Evolutionary conservation across 768 basidiomycete species (phyloP).

Genomic region (Psilocybe cubensis): DNA sequence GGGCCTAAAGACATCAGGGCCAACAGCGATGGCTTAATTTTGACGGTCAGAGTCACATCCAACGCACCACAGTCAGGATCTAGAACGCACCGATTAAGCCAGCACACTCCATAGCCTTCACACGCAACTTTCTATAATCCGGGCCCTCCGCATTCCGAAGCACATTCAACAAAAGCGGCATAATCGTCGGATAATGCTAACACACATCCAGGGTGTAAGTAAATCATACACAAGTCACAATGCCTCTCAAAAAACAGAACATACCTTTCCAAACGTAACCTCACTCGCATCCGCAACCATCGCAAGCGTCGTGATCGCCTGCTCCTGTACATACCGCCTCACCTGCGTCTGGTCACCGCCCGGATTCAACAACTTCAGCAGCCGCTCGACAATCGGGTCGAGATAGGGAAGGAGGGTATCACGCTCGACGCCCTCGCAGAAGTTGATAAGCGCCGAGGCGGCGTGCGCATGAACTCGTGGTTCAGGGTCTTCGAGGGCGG

Average conservation of each 20-base stretch:
- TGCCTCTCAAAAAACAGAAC: too few species aligned
- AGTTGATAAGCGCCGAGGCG: constrained; percentile 87
- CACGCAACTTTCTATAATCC: constrained; percentile 69
- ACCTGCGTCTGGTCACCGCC: constrained; percentile 44
- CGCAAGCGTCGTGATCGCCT: constrained; percentile 85
- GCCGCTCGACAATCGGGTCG: constrained; percentile 76
- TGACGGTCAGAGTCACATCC: not conserved
- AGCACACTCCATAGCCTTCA: constrained; percentile 92
- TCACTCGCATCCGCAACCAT: constrained; percentile 91
- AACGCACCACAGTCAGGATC: not conserved
- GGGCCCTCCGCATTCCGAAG: constrained; percentile 70
- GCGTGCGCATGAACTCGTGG: constrained; percentile 85
- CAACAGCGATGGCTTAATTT: constrained; percentile 79
- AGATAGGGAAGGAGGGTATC: constrained; percentile 77
- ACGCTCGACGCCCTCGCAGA: constrained; percentile 84
- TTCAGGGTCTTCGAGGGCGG: constrained; percentile 75
- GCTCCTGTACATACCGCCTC: constrained; percentile 79
- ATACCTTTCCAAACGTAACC: constrained; percentile 56
- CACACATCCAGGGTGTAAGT: too few species aligned
- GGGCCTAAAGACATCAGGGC: constrained; percentile 74
- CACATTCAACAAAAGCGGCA: constrained; percentile 65
- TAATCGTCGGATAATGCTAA: constrained; percentile 26
- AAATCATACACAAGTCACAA: too few species aligned
- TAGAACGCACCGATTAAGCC: constrained; percentile 72
- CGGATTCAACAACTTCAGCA: constrained; percentile 69